A percentile compares a stretch with the other conserved stretches of the same genome.
phyloP scores from a whole-genome alignment of 2,329 filamentous ascomycete species.

The Talaromyces sp. region DNA sequence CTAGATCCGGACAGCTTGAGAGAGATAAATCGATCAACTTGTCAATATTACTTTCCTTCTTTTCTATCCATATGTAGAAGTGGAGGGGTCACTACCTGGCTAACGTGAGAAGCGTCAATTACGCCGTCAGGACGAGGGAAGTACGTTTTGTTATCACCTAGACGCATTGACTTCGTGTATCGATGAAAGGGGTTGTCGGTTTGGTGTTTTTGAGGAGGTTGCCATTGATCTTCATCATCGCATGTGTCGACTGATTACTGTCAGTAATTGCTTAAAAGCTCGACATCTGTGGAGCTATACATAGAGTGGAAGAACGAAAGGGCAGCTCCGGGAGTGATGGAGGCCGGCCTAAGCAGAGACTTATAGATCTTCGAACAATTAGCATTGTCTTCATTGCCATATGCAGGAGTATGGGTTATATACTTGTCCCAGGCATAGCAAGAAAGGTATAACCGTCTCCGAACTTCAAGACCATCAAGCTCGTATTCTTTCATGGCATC shows the following conservation, averaged over 20 bases:
- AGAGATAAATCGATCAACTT: neutral
- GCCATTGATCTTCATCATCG: slow-evolving; percentile 21
- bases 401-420: neutral
- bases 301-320: slow-evolving; percentile 16
- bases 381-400: too few relatives aligned
- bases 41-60: neutral
- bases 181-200: slow-evolving; percentile 16
- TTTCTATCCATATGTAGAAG: neutral
- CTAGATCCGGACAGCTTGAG: neutral
- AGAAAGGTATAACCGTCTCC: slow-evolving; percentile 24
- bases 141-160: too few relatives aligned
- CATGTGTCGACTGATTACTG: slow-evolving; percentile 18
- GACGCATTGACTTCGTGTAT: too few relatives aligned
- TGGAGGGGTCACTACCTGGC: too few relatives aligned
- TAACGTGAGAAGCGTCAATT: neutral
- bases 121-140: neutral
- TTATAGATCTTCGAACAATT: slow-evolving; percentile 21
- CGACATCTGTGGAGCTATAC: neutral
- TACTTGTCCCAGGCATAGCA: slow-evolving; percentile 27
- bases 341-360: slow-evolving; percentile 24
- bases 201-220: slow-evolving; percentile 17
- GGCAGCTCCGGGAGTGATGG: slow-evolving; percentile 22
- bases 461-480: slow-evolving; percentile 24
- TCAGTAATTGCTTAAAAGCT: neutral
- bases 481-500: slow-evolving; percentile 21